Conservation (phyloP, 768 basidiomycete species). For the Leucosporidium yakuticum region DNA sequence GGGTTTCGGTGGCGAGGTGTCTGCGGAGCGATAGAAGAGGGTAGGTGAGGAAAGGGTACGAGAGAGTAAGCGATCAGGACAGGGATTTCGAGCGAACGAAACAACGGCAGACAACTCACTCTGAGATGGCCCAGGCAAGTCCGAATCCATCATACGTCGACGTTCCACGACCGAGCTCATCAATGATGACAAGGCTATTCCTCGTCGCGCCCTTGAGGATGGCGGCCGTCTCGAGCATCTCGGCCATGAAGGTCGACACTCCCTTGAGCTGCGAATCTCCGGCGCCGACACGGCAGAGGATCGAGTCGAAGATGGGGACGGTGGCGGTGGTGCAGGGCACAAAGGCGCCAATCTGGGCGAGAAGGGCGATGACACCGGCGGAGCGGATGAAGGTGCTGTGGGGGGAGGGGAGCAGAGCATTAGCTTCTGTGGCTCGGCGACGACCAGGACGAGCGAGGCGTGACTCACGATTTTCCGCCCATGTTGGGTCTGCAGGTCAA, state of each 20-base stretch:
- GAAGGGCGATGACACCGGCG: conserved; percentile 90
- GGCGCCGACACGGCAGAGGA: conserved; percentile 90
- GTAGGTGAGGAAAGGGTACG: neutral
- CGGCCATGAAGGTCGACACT: conserved; percentile 98
- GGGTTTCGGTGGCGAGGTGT: conserved; percentile 85
- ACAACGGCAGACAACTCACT: conserved; percentile 54
- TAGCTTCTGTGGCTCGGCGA: neutral
- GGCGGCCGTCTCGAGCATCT: conserved; percentile 97
- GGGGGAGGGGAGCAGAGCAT: neutral
- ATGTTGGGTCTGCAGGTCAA: conserved; percentile 66
- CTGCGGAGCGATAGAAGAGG: conserved; percentile 47
- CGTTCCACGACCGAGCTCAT: conserved; percentile 65
- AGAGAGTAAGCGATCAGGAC: too few species aligned
- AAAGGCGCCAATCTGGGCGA: conserved; percentile 93
- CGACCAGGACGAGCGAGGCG: neutral
- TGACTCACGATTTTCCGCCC: conserved; percentile 84
- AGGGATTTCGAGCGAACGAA: neutral
- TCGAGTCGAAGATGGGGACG: conserved; percentile 89
- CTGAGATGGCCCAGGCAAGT: conserved; percentile 96
- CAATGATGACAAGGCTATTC: conserved; percentile 92
- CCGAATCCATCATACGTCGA: conserved; percentile 98
- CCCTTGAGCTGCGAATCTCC: conserved; percentile 97
- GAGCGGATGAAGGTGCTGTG: conserved; percentile 40
- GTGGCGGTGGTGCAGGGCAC: conserved; percentile 84
- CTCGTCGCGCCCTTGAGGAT: conserved; percentile 86